Evolutionary conservation across 306 rosid species (phyloP), one percentile per base, ranked within the genome.

Genomic region (Vachellia collinsii): DNA sequence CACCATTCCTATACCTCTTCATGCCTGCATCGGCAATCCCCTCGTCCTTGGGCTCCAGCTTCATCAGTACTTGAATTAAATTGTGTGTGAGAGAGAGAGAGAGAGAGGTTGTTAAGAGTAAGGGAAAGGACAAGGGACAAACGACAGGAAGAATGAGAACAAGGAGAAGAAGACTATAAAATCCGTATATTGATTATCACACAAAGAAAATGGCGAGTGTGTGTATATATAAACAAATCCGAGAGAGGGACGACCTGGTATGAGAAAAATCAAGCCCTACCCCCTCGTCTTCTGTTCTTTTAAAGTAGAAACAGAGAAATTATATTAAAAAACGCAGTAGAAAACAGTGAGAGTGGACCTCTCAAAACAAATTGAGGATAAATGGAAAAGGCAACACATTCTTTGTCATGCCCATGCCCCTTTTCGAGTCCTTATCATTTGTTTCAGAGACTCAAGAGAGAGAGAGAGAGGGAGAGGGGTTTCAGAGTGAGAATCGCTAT

Each of bases 1-100:
- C 94, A 2, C 93, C 93, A 86, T 92, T 92, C 43, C 90, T 86
- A 73, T 84, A 73, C 74, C 93, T 83, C 91, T 90, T 92, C 97
- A 88, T 94, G 65, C 47, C 87, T 58, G 83, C 77, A 76, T 84
- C 88, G 47, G 72, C 34, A 17, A 47, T 56, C 41, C 10, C 71
- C 77, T 82, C 85, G 14, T 77, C 70, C 65, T 78, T 70, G 47
- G 44, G 4, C 78, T 84, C 85, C 46, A 72, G 84, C 74, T 47
- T 84, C 88, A 87, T 87, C 79, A 61, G 63, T 75, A 42, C 43
- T 69, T 69, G 59, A 77, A 22, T 70, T 77, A 53, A 83, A 22
- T 29, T n/a, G 4, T n/a, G n/a, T n/a, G n/a, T n/a, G n/a, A n/a
- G n/a, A n/a, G n/a, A 70, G 79, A n/a, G 51, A n/a, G 39, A 44